Evolutionary conservation across 2,329 filamentous ascomycete species (phyloP).

Genomic region (Capronia americana): DNA sequence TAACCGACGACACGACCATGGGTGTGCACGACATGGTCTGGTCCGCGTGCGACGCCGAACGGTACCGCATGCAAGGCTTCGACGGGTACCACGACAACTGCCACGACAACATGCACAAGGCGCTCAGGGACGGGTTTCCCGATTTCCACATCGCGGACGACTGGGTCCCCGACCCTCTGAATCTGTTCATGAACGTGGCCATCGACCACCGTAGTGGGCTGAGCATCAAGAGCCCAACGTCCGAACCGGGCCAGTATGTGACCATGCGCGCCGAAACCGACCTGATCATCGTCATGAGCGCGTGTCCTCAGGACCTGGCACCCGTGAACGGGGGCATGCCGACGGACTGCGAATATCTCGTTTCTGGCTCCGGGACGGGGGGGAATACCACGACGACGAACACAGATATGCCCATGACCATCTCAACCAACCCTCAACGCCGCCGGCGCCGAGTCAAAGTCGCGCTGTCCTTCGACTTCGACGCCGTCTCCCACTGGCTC

Average conservation of each 20-base stretch:
- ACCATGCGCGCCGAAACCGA: conserved; percentile 46
- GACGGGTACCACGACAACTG: conserved; percentile 49
- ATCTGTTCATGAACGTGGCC: conserved; percentile 54
- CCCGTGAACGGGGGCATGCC: conserved; percentile 48
- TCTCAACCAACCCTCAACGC: not conserved
- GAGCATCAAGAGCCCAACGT: conserved; percentile 44
- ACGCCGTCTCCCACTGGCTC: conserved; percentile 61
- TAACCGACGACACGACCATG: conserved; percentile 48
- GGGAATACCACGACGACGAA: not conserved
- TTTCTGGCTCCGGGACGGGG: not conserved
- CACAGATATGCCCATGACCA: not conserved
- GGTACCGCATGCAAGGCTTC: conserved; percentile 48
- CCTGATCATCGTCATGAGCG: conserved; percentile 50
- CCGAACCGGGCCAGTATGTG: conserved; percentile 47
- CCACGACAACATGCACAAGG: conserved; percentile 48
- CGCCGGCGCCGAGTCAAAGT: conserved; percentile 39
- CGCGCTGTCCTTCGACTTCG: conserved; percentile 56
- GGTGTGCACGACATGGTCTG: conserved; percentile 51
- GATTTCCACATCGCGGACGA: conserved; percentile 33
- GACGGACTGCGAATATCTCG: conserved; percentile 39
- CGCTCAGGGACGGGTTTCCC: conserved; percentile 39
- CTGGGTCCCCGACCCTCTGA: conserved; percentile 49
- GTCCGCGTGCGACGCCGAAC: conserved; percentile 49
- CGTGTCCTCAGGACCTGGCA: conserved; percentile 52
- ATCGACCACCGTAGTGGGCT: conserved; percentile 35